Conservation (phyloP, 208 protist genomes). For the Leishmania aethiopica region DNA sequence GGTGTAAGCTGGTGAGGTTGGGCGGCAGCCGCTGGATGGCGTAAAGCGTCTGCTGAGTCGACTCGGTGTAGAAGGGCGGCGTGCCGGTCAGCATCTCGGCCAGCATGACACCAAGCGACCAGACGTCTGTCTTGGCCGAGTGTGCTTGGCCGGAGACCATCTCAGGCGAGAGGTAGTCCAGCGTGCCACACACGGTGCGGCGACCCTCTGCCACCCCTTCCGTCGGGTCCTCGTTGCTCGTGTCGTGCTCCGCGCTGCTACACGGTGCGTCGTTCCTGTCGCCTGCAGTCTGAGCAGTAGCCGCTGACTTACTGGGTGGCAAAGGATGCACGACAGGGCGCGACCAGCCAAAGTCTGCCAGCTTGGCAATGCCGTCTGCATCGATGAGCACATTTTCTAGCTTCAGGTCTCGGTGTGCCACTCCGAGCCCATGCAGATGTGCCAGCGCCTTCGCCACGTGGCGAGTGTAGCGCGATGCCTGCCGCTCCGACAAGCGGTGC, state of each 20-base stretch:
- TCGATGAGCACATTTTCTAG: conserved; percentile 90
- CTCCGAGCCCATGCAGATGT: conserved; percentile 73
- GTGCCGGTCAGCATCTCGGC: conserved; percentile 82
- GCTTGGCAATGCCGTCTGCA: conserved; percentile 90
- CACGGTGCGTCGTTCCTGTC: neutral
- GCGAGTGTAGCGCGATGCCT: conserved; percentile 57
- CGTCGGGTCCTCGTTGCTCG: neutral
- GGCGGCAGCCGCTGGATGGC: conserved; percentile 54
- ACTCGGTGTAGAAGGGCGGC: conserved; percentile 72
- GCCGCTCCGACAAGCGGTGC: conserved; percentile 41
- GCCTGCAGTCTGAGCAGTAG: neutral
- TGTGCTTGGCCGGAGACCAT: conserved; percentile 84
- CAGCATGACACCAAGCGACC: conserved; percentile 87
- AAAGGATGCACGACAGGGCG: conserved; percentile 25
- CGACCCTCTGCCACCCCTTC: conserved; percentile 12
- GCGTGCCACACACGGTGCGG: conserved; percentile 94
- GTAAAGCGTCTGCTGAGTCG: conserved; percentile 55
- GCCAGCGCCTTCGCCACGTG: conserved; percentile 71
- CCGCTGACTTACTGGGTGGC: neutral
- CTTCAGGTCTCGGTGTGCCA: conserved; percentile 92
- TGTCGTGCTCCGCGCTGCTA: neutral
- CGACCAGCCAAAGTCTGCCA: conserved; percentile 99
- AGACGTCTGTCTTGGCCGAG: conserved; percentile 80
- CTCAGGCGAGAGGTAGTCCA: conserved; percentile 99
- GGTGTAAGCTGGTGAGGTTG: conserved; percentile 23